Percentiles rank a stretch among this genome's conserved stretches.
These are phyloP conservation scores for Ogataea nitratoaversa DNA, from an alignment of 805 yeast genomes.

Conservation along the genomic window DNA sequence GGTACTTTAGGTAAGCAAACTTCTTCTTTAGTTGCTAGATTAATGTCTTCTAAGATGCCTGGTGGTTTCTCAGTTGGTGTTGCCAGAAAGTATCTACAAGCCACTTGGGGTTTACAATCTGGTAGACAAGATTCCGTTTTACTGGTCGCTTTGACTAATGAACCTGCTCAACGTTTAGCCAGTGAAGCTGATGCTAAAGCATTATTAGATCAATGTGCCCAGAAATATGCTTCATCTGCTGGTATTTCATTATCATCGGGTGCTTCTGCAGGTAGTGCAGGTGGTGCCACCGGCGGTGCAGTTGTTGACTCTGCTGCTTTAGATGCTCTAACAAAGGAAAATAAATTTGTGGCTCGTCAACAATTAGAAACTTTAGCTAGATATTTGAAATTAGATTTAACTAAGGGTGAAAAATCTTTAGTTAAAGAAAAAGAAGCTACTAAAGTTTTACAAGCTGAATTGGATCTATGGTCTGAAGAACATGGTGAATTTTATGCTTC, in stretches of 20 bases:
- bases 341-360: slow-evolving; percentile 65
- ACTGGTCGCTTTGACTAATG: slow-evolving; percentile 77
- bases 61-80: slow-evolving; percentile 95
- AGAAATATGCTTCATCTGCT: slow-evolving; percentile 77
- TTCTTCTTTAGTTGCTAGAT: slow-evolving; percentile 79
- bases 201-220: slow-evolving; percentile 76
- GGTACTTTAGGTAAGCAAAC: slow-evolving; percentile 95
- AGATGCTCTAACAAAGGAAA: slow-evolving; percentile 72
- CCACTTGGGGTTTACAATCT: slow-evolving; percentile 87
- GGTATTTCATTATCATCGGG: slow-evolving; percentile 76
- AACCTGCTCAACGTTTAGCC: slow-evolving; percentile 86
- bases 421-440: slow-evolving; percentile 84
- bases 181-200: slow-evolving; percentile 87
- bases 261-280: slow-evolving; percentile 47
- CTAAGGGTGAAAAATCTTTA: slow-evolving; percentile 83
- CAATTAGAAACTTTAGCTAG: slow-evolving; percentile 91
- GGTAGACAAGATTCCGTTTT: slow-evolving; percentile 94
- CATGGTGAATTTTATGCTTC: slow-evolving; percentile 91
- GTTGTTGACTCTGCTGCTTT: slow-evolving; percentile 94
- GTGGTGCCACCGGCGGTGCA: slow-evolving; percentile 72
- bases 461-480: slow-evolving; percentile 86
- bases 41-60: slow-evolving; percentile 97
- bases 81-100: slow-evolving; percentile 87
- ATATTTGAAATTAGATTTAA: slow-evolving; percentile 88
- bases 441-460: slow-evolving; percentile 76